Conservation (phyloP, 2,329 filamentous ascomycete genomes). For the Alternaria longipes region DNA sequence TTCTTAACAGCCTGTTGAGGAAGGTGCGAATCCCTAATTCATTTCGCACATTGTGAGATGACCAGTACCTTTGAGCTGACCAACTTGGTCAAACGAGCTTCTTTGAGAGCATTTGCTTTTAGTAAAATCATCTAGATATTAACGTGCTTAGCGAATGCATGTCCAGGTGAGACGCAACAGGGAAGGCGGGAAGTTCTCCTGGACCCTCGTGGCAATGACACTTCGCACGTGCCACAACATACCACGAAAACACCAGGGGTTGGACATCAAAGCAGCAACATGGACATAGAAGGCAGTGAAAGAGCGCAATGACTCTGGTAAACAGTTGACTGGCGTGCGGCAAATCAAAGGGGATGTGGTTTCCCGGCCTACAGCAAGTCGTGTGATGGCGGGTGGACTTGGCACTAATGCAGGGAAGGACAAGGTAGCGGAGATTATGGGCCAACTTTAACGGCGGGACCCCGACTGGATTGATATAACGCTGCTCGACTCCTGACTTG, state of each 20-base stretch:
- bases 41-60: not conserved
- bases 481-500: slow-evolving; percentile 11
- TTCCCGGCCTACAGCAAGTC: slow-evolving; percentile 29
- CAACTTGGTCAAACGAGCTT: not conserved
- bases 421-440: slow-evolving; percentile 24
- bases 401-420: slow-evolving; percentile 30
- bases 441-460: slow-evolving; percentile 25
- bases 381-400: slow-evolving; percentile 19
- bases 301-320: not conserved
- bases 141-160: not conserved
- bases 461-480: slow-evolving; percentile 14
- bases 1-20: no score
- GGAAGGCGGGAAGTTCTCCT: not conserved
- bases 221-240: not conserved
- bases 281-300: not conserved
- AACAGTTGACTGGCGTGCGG: not conserved
- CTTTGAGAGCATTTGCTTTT: not conserved
- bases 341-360: slow-evolving; percentile 16
- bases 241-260: not conserved
- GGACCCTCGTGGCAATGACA: not conserved
- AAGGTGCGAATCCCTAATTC: not conserved
- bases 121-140: not conserved
- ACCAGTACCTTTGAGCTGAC: not conserved
- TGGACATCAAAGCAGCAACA: not conserved
- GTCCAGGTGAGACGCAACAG: not conserved